These are phyloP conservation scores for Ascoidea tarda DNA, from an alignment of 805 yeast genomes.

Conservation along the genomic window DNA sequence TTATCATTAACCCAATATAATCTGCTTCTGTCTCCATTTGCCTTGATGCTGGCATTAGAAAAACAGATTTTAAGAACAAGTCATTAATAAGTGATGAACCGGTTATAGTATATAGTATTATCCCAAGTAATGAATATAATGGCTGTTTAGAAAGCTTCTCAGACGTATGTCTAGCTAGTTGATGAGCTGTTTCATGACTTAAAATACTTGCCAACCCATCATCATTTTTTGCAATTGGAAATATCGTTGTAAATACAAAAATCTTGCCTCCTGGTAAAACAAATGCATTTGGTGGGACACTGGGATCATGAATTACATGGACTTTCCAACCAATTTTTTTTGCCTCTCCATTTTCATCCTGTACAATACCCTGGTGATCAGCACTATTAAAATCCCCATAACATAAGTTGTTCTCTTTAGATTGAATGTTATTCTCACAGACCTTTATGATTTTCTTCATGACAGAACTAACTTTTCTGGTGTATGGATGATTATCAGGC, in stretches of 20 bases:
- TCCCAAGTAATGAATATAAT: constrained; percentile 38
- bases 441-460: constrained; percentile 52
- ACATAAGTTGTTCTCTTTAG: constrained; percentile 13
- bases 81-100: constrained; percentile 37
- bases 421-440: constrained; percentile 28
- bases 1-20: constrained; percentile 80
- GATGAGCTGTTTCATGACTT: constrained; percentile 90
- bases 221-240: constrained; percentile 66
- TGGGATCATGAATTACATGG: constrained; percentile 59
- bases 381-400: constrained; percentile 1
- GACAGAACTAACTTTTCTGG: constrained; percentile 38
- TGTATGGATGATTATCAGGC: constrained; percentile 49
- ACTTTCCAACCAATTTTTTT: constrained; percentile 53
- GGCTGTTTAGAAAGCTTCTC: constrained; percentile 77
- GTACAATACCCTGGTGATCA: background rate
- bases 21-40: constrained; percentile 96
- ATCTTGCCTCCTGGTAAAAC: constrained; percentile 95
- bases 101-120: constrained; percentile 42
- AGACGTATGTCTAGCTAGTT: constrained; percentile 80
- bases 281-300: constrained; percentile 88
- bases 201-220: constrained; percentile 94
- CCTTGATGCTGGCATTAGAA: constrained; percentile 77
- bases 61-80: constrained; percentile 34
- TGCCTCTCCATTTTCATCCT: constrained; percentile 16
- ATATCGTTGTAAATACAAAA: constrained; percentile 68